Percentiles rank a stretch among this genome's conserved stretches.
These are phyloP conservation scores for Backusella australiensis DNA, from an alignment of 192 early-diverging fungal species.

Conservation along the genomic window DNA sequence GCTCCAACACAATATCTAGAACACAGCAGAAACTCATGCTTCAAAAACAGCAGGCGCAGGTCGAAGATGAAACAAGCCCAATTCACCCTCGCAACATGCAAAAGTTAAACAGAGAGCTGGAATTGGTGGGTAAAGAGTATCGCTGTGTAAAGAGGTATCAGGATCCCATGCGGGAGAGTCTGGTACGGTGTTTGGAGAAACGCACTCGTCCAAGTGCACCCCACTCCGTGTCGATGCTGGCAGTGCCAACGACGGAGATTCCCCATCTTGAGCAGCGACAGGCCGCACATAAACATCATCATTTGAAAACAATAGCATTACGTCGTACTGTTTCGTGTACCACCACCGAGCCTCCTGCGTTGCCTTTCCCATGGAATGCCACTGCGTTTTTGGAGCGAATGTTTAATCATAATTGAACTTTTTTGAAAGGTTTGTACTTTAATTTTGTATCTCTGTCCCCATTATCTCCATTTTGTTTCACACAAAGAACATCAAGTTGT, in stretches of 20 bases:
- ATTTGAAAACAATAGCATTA: neutral
- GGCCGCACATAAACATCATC: neutral
- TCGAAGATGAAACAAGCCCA: conserved; percentile 41
- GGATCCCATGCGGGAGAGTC: conserved; percentile 44
- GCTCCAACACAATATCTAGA: conserved; percentile 25
- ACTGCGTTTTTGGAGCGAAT: conserved; percentile 18
- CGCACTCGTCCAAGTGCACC: neutral
- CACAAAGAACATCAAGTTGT: neutral
- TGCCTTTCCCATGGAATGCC: conserved; percentile 1
- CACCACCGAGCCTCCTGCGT: too few species aligned
- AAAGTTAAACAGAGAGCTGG: conserved; percentile 35
- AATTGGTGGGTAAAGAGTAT: conserved; percentile 41
- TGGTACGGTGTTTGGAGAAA: conserved; percentile 21
- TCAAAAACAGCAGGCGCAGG: conserved; percentile 39
- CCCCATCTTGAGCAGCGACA: conserved; percentile 13
- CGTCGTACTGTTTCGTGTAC: neutral
- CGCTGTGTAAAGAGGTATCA: conserved; percentile 27
- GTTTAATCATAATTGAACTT: neutral
- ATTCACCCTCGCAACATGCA: conserved; percentile 42
- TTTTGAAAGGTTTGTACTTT: neutral
- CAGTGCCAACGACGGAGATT: neutral
- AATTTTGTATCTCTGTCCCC: too few species aligned
- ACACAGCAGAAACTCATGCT: conserved; percentile 46
- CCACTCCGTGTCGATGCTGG: neutral
- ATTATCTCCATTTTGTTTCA: neutral